Evolutionary conservation across 2,329 filamentous ascomycete genomes (phyloP), one percentile per base, ranked within the genome.

Genomic region (Fusarium succisae): DNA sequence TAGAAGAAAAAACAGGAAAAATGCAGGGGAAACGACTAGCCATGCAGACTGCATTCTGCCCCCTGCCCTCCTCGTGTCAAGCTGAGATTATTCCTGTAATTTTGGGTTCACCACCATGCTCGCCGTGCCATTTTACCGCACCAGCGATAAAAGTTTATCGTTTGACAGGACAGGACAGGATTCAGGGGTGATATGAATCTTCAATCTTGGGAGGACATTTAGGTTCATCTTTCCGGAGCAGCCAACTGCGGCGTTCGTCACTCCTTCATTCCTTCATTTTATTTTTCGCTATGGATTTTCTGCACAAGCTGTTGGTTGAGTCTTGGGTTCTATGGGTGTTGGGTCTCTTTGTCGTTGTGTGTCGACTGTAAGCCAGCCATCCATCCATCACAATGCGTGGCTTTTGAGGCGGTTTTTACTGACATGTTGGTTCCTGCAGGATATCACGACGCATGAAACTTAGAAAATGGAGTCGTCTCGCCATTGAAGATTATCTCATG

Each of bases 401-500:
- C 51, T 41, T 38, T 41, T 30, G 28, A 15, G 28, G n/a, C 26
- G 30, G 38, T 20, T 22, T 1, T 15, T 2, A 10, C 41, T n/a
- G 30, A 39, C 30, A 20, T 39, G 24, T 26, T 39, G 13, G 15
- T 44, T 15, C 35, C 24, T 26, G 17, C 41, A 77, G 76, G 28
- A 53, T 77, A 41, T 81, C 82, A 13, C 76, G 82, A 20, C 79
- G 80, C 4, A 76, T 83, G 24, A 80, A 80, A 56, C 75, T 90
- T 37, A 83, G 86, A 22, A 84, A 85, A 44, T 80, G 85, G 73
- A 82, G 80, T 47, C 82, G 82, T 12, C 84, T 89, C n/a, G 86
- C 88, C 74, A 75, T 85, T 32, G 89, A 91, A 73, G 89, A 91
- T 76, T 90, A 86, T 75, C 80, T 89, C 30, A 91, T 91, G 88